A percentile compares a stretch with the other conserved stretches of the same genome.
Conservation (phyloP, 2,329 filamentous ascomycete species). For the Microcera coccophila region DNA sequence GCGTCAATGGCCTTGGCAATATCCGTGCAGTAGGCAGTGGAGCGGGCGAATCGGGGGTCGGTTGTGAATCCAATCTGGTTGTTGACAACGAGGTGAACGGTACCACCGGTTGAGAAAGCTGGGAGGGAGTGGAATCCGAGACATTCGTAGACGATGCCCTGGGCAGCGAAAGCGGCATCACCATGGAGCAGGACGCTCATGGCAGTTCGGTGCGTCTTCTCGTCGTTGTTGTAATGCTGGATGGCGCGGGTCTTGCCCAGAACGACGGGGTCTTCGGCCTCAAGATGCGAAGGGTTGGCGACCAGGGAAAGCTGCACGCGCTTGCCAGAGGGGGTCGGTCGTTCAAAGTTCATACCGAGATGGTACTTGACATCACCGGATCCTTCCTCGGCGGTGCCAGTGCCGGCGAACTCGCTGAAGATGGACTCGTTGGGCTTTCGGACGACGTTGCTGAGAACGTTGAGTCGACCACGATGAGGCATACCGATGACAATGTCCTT, state of each 20-base stretch:
- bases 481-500: constrained; percentile 99
- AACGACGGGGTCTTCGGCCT: constrained; percentile 96
- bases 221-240: constrained; percentile 98
- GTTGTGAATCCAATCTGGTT: constrained; percentile 99
- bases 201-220: constrained; percentile 79
- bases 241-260: constrained; percentile 96
- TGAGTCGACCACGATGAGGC: constrained; percentile 97
- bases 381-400: constrained; percentile 81
- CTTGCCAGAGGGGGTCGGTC: constrained; percentile 95
- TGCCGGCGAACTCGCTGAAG: constrained; percentile 95
- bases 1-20: constrained; percentile 99
- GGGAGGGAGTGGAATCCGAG: constrained; percentile 96
- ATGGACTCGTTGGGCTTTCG: constrained; percentile 99
- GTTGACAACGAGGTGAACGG: constrained; percentile 95
- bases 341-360: constrained; percentile 99
- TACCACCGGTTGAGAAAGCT: constrained; percentile 94
- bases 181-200: constrained; percentile 97
- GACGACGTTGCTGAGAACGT: constrained; percentile 96
- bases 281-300: constrained; percentile 95
- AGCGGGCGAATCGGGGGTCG: constrained; percentile 93
- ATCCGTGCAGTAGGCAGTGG: constrained; percentile 97
- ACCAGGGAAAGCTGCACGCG: constrained; percentile 98
- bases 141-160: constrained; percentile 97
- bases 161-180: constrained; percentile 93
- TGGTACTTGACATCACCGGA: constrained; percentile 99